Conservation (phyloP, 139 green algal species). For the Microglena sp. region DNA sequence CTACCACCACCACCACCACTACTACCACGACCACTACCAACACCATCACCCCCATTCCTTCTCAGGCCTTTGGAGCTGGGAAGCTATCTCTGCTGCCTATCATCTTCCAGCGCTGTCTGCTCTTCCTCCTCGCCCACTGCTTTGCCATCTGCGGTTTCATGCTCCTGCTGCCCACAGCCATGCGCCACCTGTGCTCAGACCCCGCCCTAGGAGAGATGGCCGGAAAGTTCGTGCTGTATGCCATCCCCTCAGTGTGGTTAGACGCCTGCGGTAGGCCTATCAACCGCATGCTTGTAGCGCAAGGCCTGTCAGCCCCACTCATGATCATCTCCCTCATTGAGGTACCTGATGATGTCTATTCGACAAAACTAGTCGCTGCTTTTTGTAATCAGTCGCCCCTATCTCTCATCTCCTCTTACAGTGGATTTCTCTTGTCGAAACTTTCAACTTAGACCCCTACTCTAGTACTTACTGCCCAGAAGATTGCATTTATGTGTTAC, state of each 20-base stretch:
- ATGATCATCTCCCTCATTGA: constrained; percentile 21
- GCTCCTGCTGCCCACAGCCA: constrained; percentile 3
- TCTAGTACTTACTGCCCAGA: no score
- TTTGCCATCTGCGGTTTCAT: constrained; percentile 4
- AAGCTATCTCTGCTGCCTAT: constrained; percentile 10
- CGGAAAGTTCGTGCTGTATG: constrained; percentile 7
- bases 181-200: constrained; percentile 1
- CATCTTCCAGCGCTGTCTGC: constrained; percentile 16
- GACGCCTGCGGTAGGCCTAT: constrained; percentile 16
- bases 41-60: no score
- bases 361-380: no score
- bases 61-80: constrained; percentile 21
- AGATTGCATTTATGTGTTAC: no score
- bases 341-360: no score
- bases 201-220: neutral
- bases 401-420: no score
- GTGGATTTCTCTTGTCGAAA: no score
- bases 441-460: no score
- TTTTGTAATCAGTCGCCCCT: no score
- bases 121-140: constrained; percentile 20
- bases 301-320: neutral
- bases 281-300: constrained; percentile 15
- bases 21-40: no score
- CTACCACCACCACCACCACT: no score
- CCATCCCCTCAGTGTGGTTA: constrained; percentile 17